Evolutionary conservation across 768 basidiomycete genomes (phyloP).

Genomic region (Podaxis rugospora): DNA sequence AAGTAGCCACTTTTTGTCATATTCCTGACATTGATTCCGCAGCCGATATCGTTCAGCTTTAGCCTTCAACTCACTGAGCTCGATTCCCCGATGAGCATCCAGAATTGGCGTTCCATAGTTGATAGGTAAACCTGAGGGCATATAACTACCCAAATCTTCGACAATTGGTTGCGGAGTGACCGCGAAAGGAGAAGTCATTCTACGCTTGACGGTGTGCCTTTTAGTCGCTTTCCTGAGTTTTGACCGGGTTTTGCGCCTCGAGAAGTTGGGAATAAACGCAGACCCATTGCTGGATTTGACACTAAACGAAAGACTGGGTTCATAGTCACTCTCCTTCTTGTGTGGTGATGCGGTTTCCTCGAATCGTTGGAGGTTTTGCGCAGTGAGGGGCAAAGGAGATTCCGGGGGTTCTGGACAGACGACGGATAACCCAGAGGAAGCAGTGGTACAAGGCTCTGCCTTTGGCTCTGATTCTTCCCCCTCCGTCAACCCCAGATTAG

Average conservation of each 20-base stretch:
- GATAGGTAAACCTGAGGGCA: conserved; percentile 17
- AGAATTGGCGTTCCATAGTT: conserved; percentile 50
- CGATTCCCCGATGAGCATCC: conserved; percentile 61
- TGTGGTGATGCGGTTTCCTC: neutral
- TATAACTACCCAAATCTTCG: neutral
- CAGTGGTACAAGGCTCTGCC: neutral
- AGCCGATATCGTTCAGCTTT: conserved; percentile 51
- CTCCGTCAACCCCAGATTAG: neutral
- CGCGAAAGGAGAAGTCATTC: conserved; percentile 9
- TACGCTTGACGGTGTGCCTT: conserved; percentile 15
- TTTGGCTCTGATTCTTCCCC: neutral
- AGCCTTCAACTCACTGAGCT: conserved; percentile 46
- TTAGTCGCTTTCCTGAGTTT: neutral
- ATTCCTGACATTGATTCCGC: conserved; percentile 51
- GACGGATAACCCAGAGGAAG: neutral
- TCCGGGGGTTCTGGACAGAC: neutral
- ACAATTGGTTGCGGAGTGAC: conserved; percentile 12
- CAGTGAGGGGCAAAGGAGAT: neutral
- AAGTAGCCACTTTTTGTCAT: conserved; percentile 62
- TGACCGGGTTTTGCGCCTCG: neutral
- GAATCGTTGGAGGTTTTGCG: neutral
- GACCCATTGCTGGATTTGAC: conserved; percentile 26
- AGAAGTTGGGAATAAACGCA: conserved; percentile 13
- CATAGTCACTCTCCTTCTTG: conserved; percentile 20
- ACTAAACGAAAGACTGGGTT: conserved; percentile 21